These are phyloP conservation scores for Ambrosiella xylebori DNA, from an alignment of 2,329 filamentous ascomycete species.

Conservation along the genomic window DNA sequence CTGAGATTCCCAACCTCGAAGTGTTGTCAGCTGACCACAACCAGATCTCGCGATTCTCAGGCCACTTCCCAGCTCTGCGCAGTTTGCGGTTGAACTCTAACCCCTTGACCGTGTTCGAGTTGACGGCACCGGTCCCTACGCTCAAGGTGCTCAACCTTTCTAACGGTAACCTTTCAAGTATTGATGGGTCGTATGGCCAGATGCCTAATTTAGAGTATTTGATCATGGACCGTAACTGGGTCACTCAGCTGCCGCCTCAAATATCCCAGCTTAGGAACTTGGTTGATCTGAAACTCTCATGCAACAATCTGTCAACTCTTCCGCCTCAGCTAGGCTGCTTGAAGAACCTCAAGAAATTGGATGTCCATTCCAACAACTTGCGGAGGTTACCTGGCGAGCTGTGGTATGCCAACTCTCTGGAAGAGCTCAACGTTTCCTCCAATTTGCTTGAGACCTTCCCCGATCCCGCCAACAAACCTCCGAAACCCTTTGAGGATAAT, in stretches of 20 bases:
- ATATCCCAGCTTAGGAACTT: constrained; percentile 69
- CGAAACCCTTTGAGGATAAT: constrained; percentile 38
- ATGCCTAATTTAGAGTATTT: constrained; percentile 76
- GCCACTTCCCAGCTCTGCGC: constrained; percentile 70
- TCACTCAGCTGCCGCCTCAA: constrained; percentile 71
- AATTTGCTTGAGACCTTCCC: constrained; percentile 86
- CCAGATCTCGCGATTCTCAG: constrained; percentile 72
- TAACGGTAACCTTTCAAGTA: constrained; percentile 74
- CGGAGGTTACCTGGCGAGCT: constrained; percentile 75
- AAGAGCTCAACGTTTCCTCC: constrained; percentile 86
- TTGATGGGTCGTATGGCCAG: constrained; percentile 77
- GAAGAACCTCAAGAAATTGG: constrained; percentile 65
- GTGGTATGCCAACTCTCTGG: constrained; percentile 86
- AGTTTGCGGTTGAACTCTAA: constrained; percentile 85
- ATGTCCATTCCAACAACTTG: constrained; percentile 87
- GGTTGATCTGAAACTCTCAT: constrained; percentile 84
- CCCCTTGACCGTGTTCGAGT: constrained; percentile 83
- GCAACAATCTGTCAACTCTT: constrained; percentile 71
- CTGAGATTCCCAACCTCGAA: constrained; percentile 70
- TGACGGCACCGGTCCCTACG: constrained; percentile 59
- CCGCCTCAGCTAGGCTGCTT: constrained; percentile 80
- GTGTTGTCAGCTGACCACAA: constrained; percentile 86
- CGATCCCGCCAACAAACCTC: constrained; percentile 58
- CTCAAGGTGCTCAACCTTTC: constrained; percentile 78
- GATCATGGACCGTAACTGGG: constrained; percentile 86